phyloP scores from a whole-genome alignment of 1,139 yeast genomes.

The Casaregolazyma lundiana region DNA sequence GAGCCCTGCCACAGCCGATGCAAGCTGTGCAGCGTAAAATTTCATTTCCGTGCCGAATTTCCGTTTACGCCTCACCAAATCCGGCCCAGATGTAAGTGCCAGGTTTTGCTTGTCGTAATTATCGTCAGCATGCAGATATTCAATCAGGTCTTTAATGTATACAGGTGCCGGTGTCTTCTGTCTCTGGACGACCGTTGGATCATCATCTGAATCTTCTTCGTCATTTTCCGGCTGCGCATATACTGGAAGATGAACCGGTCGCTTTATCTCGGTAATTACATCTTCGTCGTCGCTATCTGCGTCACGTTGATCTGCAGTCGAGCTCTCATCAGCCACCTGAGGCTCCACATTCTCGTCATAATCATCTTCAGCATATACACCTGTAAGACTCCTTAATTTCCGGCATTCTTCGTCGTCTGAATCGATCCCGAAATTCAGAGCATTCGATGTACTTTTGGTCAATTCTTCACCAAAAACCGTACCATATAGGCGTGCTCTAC shows the following conservation, averaged over 20 bases:
- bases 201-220: conserved; percentile 51
- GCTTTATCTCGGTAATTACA: conserved; percentile 9
- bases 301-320: conserved; percentile 31
- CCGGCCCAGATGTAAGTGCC: conserved; percentile 53
- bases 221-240: conserved; percentile 30
- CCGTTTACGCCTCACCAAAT: conserved; percentile 51
- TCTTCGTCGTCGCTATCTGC: conserved; percentile 21
- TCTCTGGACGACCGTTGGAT: conserved; percentile 41
- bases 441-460: conserved; percentile 35
- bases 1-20: conserved; percentile 45
- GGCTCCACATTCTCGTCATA: not conserved
- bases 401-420: conserved; percentile 18
- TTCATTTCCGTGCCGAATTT: conserved; percentile 51
- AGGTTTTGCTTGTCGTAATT: conserved; percentile 49
- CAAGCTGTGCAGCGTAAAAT: conserved; percentile 45
- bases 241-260: conserved; percentile 21
- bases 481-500: conserved; percentile 42
- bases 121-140: conserved; percentile 44
- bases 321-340: not conserved
- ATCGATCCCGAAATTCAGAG: conserved; percentile 39
- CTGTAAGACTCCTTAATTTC: conserved; percentile 13
- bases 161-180: conserved; percentile 48
- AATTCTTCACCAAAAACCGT: conserved; percentile 45
- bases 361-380: conserved; percentile 10
- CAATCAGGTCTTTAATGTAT: conserved; percentile 58